A percentile compares a stretch with the other conserved stretches of the same genome.
Evolutionary conservation across 345 rosid genomes (phyloP).

Genomic region (Bruguiera gymnorhiza): DNA sequence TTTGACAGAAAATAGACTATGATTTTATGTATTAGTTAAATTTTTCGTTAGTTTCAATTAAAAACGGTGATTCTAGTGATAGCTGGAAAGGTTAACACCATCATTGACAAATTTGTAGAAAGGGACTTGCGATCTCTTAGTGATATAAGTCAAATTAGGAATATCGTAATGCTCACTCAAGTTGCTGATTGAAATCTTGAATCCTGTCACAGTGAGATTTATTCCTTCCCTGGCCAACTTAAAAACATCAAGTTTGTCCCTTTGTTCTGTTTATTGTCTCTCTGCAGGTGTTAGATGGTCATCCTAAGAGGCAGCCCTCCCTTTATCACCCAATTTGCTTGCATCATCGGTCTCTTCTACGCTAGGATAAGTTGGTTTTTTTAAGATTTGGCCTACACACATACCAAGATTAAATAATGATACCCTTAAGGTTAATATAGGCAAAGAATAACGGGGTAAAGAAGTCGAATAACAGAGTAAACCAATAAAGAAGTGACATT

Average conservation of each 20-base stretch:
- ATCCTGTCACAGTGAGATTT: constrained; percentile 81
- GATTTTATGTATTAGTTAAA: no score
- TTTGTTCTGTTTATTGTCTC: constrained; percentile 60
- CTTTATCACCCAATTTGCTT: constrained; percentile 34
- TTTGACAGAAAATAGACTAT: no score
- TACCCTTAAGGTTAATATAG: not conserved
- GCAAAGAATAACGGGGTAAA: no score
- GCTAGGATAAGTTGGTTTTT: constrained; percentile 8
- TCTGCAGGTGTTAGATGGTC: constrained; percentile 64
- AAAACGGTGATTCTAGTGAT: no score
- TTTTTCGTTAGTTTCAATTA: no score
- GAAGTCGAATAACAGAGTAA: no score
- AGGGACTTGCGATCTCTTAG: no score
- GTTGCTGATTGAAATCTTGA: constrained; percentile 72
- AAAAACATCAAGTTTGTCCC: constrained; percentile 54
- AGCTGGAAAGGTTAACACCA: no score
- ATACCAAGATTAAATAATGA: not conserved
- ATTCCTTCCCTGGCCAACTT: constrained; percentile 63
- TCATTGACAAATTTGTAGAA: no score
- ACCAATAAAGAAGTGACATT: no score
- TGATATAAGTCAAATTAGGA: constrained; percentile 28
- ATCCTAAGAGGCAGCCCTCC: constrained; percentile 31
- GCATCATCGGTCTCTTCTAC: constrained; percentile 32
- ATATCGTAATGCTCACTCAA: constrained; percentile 85
- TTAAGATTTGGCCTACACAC: constrained; percentile 33